Evolutionary conservation across 345 rosid genomes (phyloP), one percentile per base, ranked within the genome.

Genomic region (Arabis hirsuta): DNA sequence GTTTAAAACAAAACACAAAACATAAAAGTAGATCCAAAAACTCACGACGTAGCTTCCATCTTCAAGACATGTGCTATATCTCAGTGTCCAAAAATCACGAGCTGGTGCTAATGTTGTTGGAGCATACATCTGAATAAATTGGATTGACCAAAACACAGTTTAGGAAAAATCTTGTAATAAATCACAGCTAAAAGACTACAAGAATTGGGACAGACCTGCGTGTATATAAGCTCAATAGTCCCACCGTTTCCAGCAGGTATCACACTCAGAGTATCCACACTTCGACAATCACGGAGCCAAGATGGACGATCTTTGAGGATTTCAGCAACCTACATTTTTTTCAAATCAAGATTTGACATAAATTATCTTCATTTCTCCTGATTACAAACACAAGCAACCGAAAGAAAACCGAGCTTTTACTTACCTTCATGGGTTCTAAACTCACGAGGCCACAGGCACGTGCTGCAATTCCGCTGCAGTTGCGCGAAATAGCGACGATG

Each of bases 371-470:
- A 31, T 32, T 31, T 63, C 11, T 46, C 16, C 10, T 60, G 14
- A 36, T 31, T 12, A 45, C 38, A 56, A 36, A 29, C 31, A 48
- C 12, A 56, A 7, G 10, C 12, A n/a, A 55, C n/a, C 27, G 13
- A 14, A 59, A 27, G 14, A 22, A 1, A 26, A 20, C 14, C 54
- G 36, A 19, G 57, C 10, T 39, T 2, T 45, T 80, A 90, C 98
- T 36, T 8, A 9, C 41, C 98, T 91, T 91, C 38, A 83, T 88
- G 88, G 98, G 98, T 82, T 94, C 97, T 62, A 94, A 85, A 83
- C 96, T 94, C 91, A 94, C 95, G 44, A 94, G 97, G 84, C 98
- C 90, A 43, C 97, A 94, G 82, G 96, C 98, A 79, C 98, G 97
- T 71, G 98, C 98, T 85, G 98, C 98, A 75, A 94, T 86, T 77